These are phyloP conservation scores for Terfezia boudieri DNA, from an alignment of 495 filamentous ascomycete genomes.

Conservation along the genomic window DNA sequence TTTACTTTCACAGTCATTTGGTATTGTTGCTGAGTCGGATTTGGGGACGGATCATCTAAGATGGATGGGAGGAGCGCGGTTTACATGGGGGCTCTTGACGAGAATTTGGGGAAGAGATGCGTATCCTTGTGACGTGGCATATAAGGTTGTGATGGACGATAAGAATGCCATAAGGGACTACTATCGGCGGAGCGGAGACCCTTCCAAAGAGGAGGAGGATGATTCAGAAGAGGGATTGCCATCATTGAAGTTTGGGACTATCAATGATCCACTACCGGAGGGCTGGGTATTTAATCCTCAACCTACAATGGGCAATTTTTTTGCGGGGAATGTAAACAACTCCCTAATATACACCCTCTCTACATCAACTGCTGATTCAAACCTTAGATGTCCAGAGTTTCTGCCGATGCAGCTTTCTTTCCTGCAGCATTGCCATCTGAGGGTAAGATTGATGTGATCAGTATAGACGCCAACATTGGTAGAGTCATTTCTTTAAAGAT, in stretches of 20 bases:
- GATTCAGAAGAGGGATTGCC: conserved; percentile 35
- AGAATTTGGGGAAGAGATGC: conserved; percentile 46
- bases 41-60: conserved; percentile 72
- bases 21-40: conserved; percentile 76
- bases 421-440: conserved; percentile 63
- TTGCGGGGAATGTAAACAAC: conserved; percentile 51
- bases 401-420: conserved; percentile 73
- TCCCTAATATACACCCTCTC: not conserved
- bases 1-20: conserved; percentile 78
- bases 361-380: not conserved
- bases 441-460: conserved; percentile 65
- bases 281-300: conserved; percentile 51
- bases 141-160: conserved; percentile 47
- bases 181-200: conserved; percentile 32
- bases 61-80: conserved; percentile 74
- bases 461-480: conserved; percentile 51
- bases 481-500: conserved; percentile 38
- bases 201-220: conserved; percentile 11
- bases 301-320: conserved; percentile 75
- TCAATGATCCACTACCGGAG: conserved; percentile 49
- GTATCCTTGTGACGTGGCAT: conserved; percentile 74
- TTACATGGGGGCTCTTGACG: conserved; percentile 60
- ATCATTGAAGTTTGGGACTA: conserved; percentile 51
- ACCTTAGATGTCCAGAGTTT: conserved; percentile 64
- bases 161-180: conserved; percentile 54